Base-by-base conservation (phyloP, 2,329 filamentous ascomycete species). In the Paecilomyces sp. region DNA sequence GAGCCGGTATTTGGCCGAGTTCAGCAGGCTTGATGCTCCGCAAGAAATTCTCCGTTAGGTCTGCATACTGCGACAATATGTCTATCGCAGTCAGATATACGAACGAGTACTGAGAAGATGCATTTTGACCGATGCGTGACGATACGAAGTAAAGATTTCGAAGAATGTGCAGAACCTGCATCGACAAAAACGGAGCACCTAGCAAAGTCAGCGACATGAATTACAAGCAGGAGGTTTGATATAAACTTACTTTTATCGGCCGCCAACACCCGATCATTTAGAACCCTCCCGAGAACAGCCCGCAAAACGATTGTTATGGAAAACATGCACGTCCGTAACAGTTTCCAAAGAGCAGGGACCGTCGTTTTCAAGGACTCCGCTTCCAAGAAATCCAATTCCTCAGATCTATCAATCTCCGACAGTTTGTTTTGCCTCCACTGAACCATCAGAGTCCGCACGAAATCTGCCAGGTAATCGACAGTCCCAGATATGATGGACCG, bases 91-190 rank as follows among this genome's bases (percentile, higher is more conserved):
- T 86, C 24, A 95, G 82, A 67, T 92, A 91, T 28, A 91, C 88
- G 70, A 96, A 96, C 1, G 84, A 86, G 73, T 96, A 93, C 60
- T 91, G 89, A 58, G 92, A 90, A 67, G 95, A 96, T 1, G 85
- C 83, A 62, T 83, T 85, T 59, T 88, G 86, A 22, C 88, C 88
- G 58, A 90, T 83, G 47, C 90, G 83, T 13, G 86, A 87, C 0
- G 90, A 91, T 62, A 96, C 85, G 72, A 96, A 96, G 74, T 87
- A 91, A 22, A 95, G 77, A 67, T 90, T 88, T 30, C 91, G 86
- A 11, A 96, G 82, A 12, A 85, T 85, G 62, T 88, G 86, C 15
- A 96, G 80, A 1, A 87, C 85, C 70, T 89, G 89, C 54, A 85
- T 79, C 5, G 90, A 90, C 15, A 94, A 77, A 13, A 79, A 77